These are phyloP conservation scores for Fusarium clavum DNA, from an alignment of 2,329 filamentous ascomycete genomes.

Conservation along the genomic window DNA sequence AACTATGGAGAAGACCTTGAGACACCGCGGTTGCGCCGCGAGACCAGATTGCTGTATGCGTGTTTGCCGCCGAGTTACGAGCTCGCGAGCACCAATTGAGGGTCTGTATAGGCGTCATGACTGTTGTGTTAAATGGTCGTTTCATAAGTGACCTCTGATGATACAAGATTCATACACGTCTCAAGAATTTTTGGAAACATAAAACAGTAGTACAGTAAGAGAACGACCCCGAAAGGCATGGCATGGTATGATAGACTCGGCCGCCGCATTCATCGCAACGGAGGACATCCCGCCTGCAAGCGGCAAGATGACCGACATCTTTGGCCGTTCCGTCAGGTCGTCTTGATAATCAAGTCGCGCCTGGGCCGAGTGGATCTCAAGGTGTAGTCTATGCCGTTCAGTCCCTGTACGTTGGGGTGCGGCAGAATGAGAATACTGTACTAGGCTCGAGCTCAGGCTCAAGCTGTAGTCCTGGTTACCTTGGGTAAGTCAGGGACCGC, in stretches of 20 bases:
- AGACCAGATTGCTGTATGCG: slow-evolving; percentile 24
- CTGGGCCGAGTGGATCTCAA: slow-evolving; percentile 37
- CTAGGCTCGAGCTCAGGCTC: neutral
- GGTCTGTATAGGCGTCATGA: neutral
- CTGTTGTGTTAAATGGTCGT: neutral
- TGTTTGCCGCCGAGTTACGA: slow-evolving; percentile 18
- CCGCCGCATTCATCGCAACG: slow-evolving; percentile 19
- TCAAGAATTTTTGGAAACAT: slow-evolving; percentile 1
- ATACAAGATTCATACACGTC: slow-evolving; percentile 8
- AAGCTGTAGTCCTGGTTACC: neutral
- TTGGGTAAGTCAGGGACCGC: slow-evolving; percentile 31
- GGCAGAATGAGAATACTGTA: slow-evolving; percentile 5
- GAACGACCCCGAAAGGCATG: neutral
- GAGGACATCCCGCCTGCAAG: slow-evolving; percentile 35
- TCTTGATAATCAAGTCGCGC: slow-evolving; percentile 34
- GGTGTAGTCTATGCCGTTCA: slow-evolving; percentile 21
- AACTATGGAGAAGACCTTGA: slow-evolving; percentile 28
- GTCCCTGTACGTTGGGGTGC: slow-evolving; percentile 37
- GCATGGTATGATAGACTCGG: slow-evolving; percentile 3
- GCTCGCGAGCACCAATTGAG: neutral
- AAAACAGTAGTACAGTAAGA: neutral
- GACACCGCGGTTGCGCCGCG: slow-evolving; percentile 42
- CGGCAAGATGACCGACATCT: slow-evolving; percentile 43
- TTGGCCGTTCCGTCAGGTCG: slow-evolving; percentile 5
- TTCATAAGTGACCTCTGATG: neutral